phyloP scores from a whole-genome alignment of 208 protist genomes.

The Trypanosoma lewisi region DNA sequence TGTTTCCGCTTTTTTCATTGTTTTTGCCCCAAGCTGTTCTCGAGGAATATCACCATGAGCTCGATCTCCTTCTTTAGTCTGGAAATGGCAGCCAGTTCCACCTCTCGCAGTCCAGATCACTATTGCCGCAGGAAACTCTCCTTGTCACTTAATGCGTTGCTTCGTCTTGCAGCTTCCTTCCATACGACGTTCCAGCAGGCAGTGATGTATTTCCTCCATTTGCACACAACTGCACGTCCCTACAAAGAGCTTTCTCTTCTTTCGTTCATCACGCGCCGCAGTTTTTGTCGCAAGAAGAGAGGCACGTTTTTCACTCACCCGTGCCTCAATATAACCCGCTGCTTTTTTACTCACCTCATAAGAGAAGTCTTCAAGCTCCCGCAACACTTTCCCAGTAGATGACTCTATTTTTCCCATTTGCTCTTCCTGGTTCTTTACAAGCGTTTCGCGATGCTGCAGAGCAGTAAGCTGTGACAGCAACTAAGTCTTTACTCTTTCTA shows the following conservation, averaged over 20 bases:
- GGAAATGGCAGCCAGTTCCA: constrained; percentile 17
- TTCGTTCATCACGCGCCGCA: constrained; percentile 10
- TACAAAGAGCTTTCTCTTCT: constrained; percentile 9
- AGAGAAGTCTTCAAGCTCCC: constrained; percentile 8
- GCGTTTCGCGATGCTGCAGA: constrained; percentile 19
- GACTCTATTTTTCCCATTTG: constrained; percentile 13
- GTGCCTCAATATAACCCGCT: not conserved
- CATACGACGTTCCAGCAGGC: constrained; percentile 13
- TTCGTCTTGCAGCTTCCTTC: constrained; percentile 4
- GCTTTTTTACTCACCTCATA: constrained; percentile 19
- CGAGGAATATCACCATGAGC: not conserved
- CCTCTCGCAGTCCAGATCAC: constrained; percentile 12
- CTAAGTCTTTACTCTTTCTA: constrained; percentile 13
- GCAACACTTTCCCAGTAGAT: not conserved
- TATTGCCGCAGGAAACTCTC: constrained; percentile 22
- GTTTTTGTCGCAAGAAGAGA: constrained; percentile 2
- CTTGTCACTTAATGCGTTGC: constrained; percentile 16
- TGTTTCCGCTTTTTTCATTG: not conserved
- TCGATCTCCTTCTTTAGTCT: constrained; percentile 19
- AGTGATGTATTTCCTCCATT: constrained; percentile 12
- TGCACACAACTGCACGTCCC: constrained; percentile 8
- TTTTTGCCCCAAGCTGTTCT: not conserved
- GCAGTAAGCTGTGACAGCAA: constrained; percentile 23
- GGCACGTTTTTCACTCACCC: constrained; percentile 8
- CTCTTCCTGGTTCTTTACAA: constrained; percentile 20